Percentiles rank a stretch among this genome's conserved stretches.
phyloP scores from a whole-genome alignment of 1,284 basidiomycete genomes.

The Phaffia rhodozyma region DNA sequence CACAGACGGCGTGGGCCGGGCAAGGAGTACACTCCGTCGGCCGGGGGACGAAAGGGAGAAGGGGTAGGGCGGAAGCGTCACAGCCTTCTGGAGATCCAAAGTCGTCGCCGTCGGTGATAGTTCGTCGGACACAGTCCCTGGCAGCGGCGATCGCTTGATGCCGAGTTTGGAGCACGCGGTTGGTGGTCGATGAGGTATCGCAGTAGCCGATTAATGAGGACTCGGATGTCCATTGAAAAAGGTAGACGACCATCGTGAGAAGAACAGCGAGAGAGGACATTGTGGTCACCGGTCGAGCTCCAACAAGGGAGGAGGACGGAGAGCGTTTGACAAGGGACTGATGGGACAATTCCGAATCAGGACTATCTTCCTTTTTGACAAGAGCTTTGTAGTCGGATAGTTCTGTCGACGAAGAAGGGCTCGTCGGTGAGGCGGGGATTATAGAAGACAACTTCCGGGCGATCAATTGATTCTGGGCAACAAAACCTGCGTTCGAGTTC shows the following conservation, averaged over 20 bases:
- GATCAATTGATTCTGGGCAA: not conserved
- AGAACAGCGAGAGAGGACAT: constrained; percentile 32
- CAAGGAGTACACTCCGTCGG: constrained; percentile 71
- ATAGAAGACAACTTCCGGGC: not conserved
- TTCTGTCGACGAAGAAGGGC: not conserved
- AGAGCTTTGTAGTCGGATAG: constrained; percentile 2
- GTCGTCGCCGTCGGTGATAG: constrained; percentile 5
- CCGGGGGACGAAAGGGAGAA: constrained; percentile 45
- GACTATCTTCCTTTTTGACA: not conserved
- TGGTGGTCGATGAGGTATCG: constrained; percentile 53
- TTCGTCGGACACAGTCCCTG: constrained; percentile 42
- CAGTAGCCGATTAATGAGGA: constrained; percentile 72
- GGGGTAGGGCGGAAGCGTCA: constrained; percentile 44
- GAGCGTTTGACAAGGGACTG: not conserved
- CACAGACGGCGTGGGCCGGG: constrained; percentile 68
- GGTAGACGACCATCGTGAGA: constrained; percentile 36
- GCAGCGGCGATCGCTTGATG: constrained; percentile 38
- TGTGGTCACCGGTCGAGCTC: constrained; percentile 13
- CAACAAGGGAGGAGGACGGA: constrained; percentile 1
- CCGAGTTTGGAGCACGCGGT: constrained; percentile 41
- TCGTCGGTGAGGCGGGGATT: not conserved
- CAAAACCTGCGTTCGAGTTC: not conserved
- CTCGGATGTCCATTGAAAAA: constrained; percentile 41
- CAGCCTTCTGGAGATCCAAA: constrained; percentile 39
- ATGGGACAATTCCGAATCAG: not conserved